Conservation (phyloP, 208 protist genomes). For the Tritrichomonas foetus region DNA sequence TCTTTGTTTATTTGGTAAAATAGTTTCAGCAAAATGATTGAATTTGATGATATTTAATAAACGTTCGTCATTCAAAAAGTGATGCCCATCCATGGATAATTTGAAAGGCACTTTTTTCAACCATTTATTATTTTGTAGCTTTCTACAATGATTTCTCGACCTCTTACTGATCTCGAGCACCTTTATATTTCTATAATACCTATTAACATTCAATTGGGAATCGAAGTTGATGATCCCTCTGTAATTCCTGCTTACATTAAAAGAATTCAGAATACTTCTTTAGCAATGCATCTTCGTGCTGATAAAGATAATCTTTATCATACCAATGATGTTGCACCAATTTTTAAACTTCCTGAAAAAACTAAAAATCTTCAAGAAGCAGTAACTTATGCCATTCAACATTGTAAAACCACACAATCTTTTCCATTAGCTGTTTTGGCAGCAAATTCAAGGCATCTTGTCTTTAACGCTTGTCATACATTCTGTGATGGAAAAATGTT, state of each 20-base stretch:
- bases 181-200: neutral
- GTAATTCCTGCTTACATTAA: neutral
- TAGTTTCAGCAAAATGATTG: too few species aligned
- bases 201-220: neutral
- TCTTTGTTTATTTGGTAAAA: too few species aligned
- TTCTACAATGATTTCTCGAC: neutral
- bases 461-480: neutral
- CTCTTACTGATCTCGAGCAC: neutral
- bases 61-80: too few species aligned
- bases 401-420: neutral
- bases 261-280: neutral
- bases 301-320: neutral
- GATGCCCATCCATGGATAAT: too few species aligned
- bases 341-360: neutral
- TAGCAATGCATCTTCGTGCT: neutral
- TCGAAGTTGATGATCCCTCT: neutral
- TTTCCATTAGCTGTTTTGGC: neutral
- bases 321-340: neutral
- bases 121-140: too few species aligned
- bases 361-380: neutral
- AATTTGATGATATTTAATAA: too few species aligned
- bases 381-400: neutral
- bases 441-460: neutral
- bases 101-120: too few species aligned
- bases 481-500: neutral